Base-by-base conservation (phyloP, 257 asterid species). In the Rehmannia glutinosa region DNA sequence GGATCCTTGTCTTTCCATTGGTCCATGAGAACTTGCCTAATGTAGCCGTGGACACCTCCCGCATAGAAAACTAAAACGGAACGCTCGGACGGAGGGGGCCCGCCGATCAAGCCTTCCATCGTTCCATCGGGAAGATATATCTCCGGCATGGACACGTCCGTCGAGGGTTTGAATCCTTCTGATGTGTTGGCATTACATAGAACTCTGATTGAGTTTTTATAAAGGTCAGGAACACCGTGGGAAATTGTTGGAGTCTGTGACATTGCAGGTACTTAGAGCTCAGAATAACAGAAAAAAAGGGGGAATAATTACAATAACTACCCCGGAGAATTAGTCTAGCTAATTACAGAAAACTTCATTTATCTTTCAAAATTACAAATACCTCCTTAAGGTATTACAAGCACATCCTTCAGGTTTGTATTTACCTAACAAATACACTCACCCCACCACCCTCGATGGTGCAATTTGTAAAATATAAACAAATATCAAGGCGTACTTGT, bases 151-250 rank as follows among this genome's bases (percentile, higher is more conserved):
- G 88, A 80, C 23, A 82, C 91, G 30, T 84, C 88, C 17, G 27
- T 54, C 5, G 72, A n/a, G 30, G 86, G 83, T 41, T 85, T 76
- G 81, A 85, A 85, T 13, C 86, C 77, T 73, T 85, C 88, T 0
- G 88, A 82, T 0, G 82, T 82, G 71, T 85, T 85, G 15, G 88
- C 88, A 11, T 85, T 85, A 47, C 88, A 85, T 2, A 85, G 71
- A 17, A 82, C 86, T 64, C 91, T 47, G 41, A 85, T 82, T 0
- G 91, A 80, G 82, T 85, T 85, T 76, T 72, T 45, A 72, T 17
- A 78, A 9, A 82, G 75, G 17, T 54, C 10, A 7, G 73, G 62
- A 4, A 70, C 66, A 0, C 73, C 86, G 2, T 64, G 53, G 8
- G 88, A 80, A 5, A 85, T 62, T 5, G 50, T 75, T 5, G 91